Evolutionary conservation across 768 basidiomycete genomes (phyloP).

Genomic region (Lepiota subincarnata): DNA sequence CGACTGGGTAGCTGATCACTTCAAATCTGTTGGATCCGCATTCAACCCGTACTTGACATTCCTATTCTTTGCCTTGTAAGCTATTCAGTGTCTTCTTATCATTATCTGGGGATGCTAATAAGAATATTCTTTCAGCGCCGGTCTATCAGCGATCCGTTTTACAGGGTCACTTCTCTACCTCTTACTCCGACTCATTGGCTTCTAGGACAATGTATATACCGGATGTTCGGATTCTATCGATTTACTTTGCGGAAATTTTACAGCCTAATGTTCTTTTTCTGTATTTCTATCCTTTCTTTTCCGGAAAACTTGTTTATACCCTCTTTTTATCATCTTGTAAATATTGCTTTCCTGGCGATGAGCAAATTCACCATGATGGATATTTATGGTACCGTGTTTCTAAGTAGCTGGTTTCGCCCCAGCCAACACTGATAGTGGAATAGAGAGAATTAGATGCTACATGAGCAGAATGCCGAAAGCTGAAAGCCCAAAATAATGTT

Average conservation of each 20-base stretch:
- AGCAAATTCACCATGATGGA: background rate
- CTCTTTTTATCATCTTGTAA: background rate
- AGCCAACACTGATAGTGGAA: background rate
- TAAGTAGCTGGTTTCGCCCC: too few relatives aligned
- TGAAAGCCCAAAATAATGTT: slow-evolving; percentile 1
- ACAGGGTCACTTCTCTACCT: slow-evolving; percentile 76
- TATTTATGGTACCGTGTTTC: background rate
- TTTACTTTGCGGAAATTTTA: background rate
- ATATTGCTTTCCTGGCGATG: slow-evolving; percentile 9
- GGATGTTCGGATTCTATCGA: background rate
- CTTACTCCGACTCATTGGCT: slow-evolving; percentile 67
- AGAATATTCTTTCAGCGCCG: slow-evolving; percentile 46
- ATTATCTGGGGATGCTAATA: slow-evolving; percentile 1
- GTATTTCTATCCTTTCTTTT: slow-evolving; percentile 1
- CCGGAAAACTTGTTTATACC: background rate
- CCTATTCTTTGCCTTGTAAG: slow-evolving; percentile 63
- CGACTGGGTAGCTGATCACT: slow-evolving; percentile 66
- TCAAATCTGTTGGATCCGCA: slow-evolving; percentile 40
- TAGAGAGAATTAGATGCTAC: background rate
- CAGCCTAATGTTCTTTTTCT: background rate
- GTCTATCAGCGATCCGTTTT: slow-evolving; percentile 78
- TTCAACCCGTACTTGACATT: slow-evolving; percentile 91
- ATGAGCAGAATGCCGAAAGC: background rate
- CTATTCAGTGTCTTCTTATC: background rate
- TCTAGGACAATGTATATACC: slow-evolving; percentile 26